phyloP scores from a whole-genome alignment of 2,329 filamentous ascomycete genomes.

The Exophiala sp. region DNA sequence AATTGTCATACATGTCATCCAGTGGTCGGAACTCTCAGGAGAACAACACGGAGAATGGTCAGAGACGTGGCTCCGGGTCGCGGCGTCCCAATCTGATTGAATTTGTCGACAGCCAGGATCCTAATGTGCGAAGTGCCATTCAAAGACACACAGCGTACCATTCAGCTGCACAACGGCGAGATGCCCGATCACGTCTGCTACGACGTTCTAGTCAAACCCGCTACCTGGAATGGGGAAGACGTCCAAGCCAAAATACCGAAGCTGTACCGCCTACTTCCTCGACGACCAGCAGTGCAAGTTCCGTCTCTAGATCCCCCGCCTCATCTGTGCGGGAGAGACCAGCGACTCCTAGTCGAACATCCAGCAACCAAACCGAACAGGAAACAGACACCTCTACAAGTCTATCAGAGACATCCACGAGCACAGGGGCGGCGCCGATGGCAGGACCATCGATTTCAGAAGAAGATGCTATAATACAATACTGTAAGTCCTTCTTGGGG shows the following conservation, averaged over 20 bases:
- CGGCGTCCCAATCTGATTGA: constrained; percentile 19
- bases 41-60: neutral
- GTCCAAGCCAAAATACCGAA: constrained; percentile 8
- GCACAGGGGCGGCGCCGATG: neutral
- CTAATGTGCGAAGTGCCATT: constrained; percentile 27
- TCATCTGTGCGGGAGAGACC: constrained; percentile 1
- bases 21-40: constrained; percentile 15
- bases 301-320: constrained; percentile 18
- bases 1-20: constrained; percentile 17
- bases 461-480: constrained; percentile 16
- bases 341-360: neutral
- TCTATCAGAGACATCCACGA: neutral
- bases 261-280: constrained; percentile 10
- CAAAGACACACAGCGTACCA: constrained; percentile 28
- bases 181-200: constrained; percentile 21
- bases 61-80: constrained; percentile 6
- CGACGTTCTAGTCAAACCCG: constrained; percentile 21
- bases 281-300: constrained; percentile 19
- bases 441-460: constrained; percentile 1
- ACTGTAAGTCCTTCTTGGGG: constrained; percentile 13
- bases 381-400: constrained; percentile 9
- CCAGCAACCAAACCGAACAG: constrained; percentile 5
- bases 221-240: constrained; percentile 25
- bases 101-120: constrained; percentile 27
- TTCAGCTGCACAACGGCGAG: constrained; percentile 26